These are phyloP conservation scores for Naganishia friedmannii DNA, from an alignment of 768 basidiomycete species.

Conservation along the genomic window DNA sequence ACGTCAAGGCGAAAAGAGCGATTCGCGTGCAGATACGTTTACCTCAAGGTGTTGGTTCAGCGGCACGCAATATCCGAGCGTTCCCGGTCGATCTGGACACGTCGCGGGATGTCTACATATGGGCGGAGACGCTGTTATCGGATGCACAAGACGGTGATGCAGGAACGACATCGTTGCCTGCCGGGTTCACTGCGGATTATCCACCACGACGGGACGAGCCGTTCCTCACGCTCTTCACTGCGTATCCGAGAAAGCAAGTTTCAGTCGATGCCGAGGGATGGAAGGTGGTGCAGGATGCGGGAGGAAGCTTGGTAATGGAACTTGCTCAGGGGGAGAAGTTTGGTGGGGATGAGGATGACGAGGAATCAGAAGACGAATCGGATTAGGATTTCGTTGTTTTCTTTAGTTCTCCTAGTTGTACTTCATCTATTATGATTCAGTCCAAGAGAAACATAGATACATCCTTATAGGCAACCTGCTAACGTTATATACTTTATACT, in stretches of 20 bases:
- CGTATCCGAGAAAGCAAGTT: constrained; percentile 44
- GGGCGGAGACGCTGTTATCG: constrained; percentile 47
- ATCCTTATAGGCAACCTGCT: too few species aligned
- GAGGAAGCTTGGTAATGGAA: constrained; percentile 44
- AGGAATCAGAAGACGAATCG: constrained; percentile 27
- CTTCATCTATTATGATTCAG: too few species aligned
- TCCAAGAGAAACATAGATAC: too few species aligned
- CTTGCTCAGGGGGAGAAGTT: constrained; percentile 34
- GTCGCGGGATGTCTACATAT: constrained; percentile 41
- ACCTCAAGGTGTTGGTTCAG: constrained; percentile 54
- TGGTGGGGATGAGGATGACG: constrained; percentile 32
- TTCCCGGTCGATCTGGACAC: constrained; percentile 33
- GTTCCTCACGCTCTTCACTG: constrained; percentile 37
- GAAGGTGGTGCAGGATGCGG: constrained; percentile 40
- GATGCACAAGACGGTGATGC: not conserved
- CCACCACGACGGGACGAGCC: constrained; percentile 3
- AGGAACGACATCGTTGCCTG: constrained; percentile 28
- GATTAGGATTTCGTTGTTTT: not conserved
- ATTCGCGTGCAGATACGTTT: constrained; percentile 61
- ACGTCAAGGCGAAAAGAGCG: constrained; percentile 52
- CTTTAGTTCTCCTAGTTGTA: too few species aligned
- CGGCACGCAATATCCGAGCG: constrained; percentile 38
- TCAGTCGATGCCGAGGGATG: constrained; percentile 37
- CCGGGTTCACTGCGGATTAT: constrained; percentile 27
- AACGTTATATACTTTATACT: too few species aligned